Conservation (phyloP, 2,329 filamentous ascomycete species). For the Paraconiothyrium brasiliense region DNA sequence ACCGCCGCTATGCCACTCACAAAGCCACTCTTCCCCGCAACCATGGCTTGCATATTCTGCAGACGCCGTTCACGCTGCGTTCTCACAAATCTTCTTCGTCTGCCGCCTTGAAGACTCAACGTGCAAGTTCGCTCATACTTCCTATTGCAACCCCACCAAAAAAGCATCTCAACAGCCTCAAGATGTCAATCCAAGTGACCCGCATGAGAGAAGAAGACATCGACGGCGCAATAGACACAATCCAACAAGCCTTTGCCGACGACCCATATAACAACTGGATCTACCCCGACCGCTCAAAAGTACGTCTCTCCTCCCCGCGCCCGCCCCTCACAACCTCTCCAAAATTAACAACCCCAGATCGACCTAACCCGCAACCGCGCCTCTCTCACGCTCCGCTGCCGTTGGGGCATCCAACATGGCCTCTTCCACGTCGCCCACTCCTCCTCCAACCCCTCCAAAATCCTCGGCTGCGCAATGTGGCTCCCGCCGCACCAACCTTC, state of each 20-base stretch:
- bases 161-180: conserved; percentile 16
- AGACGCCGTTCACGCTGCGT: background rate
- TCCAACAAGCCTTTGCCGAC: conserved; percentile 72
- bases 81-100: background rate
- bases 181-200: conserved; percentile 62
- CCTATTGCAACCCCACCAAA: background rate
- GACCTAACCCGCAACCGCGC: conserved; percentile 67
- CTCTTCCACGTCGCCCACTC: conserved; percentile 77
- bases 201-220: conserved; percentile 68
- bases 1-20: conserved; percentile 8
- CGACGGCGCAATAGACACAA: conserved; percentile 69
- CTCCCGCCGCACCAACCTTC: conserved; percentile 64
- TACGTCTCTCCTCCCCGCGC: conserved; percentile 36
- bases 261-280: conserved; percentile 75
- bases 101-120: conserved; percentile 12
- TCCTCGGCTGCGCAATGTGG: conserved; percentile 79
- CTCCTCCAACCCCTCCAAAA: conserved; percentile 56
- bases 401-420: conserved; percentile 74
- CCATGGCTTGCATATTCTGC: conserved; percentile 19
- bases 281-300: conserved; percentile 66
- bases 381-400: conserved; percentile 71
- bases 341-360: conserved; percentile 57
- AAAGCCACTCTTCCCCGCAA: conserved; percentile 20
- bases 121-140: background rate
- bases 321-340: conserved; percentile 1